A percentile compares a stretch with the other conserved stretches of the same genome.
These are phyloP conservation scores for Zygosaccharomyces bisporus DNA, from an alignment of 805 yeast genomes.

Conservation along the genomic window DNA sequence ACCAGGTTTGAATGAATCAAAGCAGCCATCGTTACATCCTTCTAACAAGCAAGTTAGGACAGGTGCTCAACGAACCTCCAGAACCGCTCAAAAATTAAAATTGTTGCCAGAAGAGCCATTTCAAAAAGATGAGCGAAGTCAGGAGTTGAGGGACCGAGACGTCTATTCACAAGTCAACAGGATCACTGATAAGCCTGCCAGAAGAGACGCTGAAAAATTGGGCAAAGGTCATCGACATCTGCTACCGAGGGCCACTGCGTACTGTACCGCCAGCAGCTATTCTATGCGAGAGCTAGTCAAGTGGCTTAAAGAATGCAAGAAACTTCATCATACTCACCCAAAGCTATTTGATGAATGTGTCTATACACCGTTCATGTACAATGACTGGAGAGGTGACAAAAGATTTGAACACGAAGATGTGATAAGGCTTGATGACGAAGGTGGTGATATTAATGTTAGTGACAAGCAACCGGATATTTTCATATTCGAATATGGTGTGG, in stretches of 20 bases:
- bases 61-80: constrained; percentile 70
- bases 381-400: constrained; percentile 66
- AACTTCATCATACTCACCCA: constrained; percentile 74
- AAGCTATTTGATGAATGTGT: constrained; percentile 91
- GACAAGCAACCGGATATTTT: constrained; percentile 74
- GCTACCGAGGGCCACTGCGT: constrained; percentile 91
- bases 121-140: constrained; percentile 25
- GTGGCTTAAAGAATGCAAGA: constrained; percentile 77
- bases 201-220: constrained; percentile 89
- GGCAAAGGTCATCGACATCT: constrained; percentile 73
- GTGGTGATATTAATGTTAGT: constrained; percentile 89
- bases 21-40: constrained; percentile 6
- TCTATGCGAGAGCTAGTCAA: constrained; percentile 80
- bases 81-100: constrained; percentile 70
- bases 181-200: constrained; percentile 82
- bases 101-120: constrained; percentile 59
- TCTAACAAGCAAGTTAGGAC: constrained; percentile 13
- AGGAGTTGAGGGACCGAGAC: constrained; percentile 37
- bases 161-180: constrained; percentile 81
- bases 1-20: neutral
- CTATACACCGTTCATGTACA: constrained; percentile 82
- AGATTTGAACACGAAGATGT: constrained; percentile 43
- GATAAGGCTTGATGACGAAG: constrained; percentile 83
- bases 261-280: constrained; percentile 92
- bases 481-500: constrained; percentile 94